phyloP scores from a whole-genome alignment of 2,329 filamentous ascomycete species.

The Penicillium frequentans region DNA sequence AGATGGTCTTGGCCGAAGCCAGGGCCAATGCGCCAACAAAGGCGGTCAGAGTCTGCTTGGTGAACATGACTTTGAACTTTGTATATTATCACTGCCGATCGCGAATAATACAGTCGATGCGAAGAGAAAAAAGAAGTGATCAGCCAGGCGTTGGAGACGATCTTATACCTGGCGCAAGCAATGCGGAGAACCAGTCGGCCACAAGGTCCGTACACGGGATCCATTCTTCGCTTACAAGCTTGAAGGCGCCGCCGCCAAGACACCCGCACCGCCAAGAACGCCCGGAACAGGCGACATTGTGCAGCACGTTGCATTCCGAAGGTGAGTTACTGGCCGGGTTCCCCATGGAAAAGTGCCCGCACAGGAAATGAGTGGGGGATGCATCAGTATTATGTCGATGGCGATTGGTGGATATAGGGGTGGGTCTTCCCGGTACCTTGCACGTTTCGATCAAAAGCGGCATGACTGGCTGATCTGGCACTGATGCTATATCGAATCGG shows the following conservation, averaged over 20 bases:
- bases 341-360: not conserved
- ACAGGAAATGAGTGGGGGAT: conserved; percentile 1
- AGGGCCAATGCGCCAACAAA: conserved; percentile 25
- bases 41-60: conserved; percentile 52
- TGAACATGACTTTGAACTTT: conserved; percentile 38
- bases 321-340: conserved; percentile 15
- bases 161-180: conserved; percentile 17
- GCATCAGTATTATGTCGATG: not conserved
- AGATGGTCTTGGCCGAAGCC: conserved; percentile 26
- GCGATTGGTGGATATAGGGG: conserved; percentile 1
- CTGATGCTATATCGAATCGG: not conserved
- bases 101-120: not conserved
- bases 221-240: conserved; percentile 6
- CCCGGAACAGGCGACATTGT: not conserved
- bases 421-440: conserved; percentile 5
- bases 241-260: not conserved
- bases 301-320: conserved; percentile 16
- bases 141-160: conserved; percentile 4
- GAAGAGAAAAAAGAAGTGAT: conserved; percentile 8
- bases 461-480: conserved; percentile 7
- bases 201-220: not conserved
- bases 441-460: conserved; percentile 8
- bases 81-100: not conserved
- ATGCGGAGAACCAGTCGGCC: not conserved
- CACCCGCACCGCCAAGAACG: not conserved